Base-by-base conservation (phyloP, 306 rosid species). In the Lupinus albus region DNA sequence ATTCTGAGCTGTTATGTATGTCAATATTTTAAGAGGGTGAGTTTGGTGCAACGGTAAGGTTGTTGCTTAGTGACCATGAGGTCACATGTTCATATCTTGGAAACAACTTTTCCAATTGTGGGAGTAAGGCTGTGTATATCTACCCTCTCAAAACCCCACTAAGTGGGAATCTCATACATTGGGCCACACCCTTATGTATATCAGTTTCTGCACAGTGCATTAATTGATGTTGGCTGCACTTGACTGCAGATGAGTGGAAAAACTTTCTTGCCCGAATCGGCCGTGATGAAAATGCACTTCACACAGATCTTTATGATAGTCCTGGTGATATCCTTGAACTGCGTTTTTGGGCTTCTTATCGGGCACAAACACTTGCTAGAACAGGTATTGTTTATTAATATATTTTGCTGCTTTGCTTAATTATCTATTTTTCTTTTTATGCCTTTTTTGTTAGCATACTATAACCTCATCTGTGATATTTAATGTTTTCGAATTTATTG, bases 341-440 rank as follows among this genome's bases (percentile, higher is more conserved):
- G 69, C 93, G 97, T 16, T 86, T 89, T 82, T 93, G 98, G 98
- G 98, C 96, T 41, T 89, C 97, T 30, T 93, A 89, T 72, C 80
- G 98, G n/a, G 98, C 87, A 52, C 98, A 93, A 81, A 93, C 98
- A 38, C 82, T 93, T 75, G 91, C 97, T 59, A 88, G 98, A 84
- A 93, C 98, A 50, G 98, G 98, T 93, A 82, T 61, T 75, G 46
- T 13, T 73, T 68, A 11, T 47, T 17, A 20, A 28, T 32, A 18
- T 8, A 57, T 63, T 61, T 61, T 46, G 54, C 48, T 20, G 14
- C 36, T 25, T 7, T 78, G 36, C 68, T 70, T 57, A 61, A 42
- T 39, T 59, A 20, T 32, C 45, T 33, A 14, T 30, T 18, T 53
- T 30, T 15, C 35, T 14, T 14, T 61, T 2, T 8, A 42, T 48